Evolutionary conservation across 73 alveolate species (phyloP), one percentile per base, ranked within the genome.

Genomic region (Blepharisma japonicum): DNA sequence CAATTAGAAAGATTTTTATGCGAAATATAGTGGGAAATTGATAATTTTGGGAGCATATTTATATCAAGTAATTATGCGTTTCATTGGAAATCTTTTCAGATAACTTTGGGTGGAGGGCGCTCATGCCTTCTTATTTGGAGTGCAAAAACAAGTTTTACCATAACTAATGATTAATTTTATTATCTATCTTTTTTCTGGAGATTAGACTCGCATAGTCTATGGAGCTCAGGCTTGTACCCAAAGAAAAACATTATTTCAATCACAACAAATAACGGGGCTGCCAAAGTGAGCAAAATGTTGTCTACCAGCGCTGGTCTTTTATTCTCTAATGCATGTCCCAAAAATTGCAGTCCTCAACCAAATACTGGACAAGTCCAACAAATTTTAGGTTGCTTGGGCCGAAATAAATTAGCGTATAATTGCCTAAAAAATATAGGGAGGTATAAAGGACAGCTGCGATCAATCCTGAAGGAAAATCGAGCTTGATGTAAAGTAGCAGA

Each of bases 201-300:
- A 3, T 32, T 32, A 32, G 42, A 32, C 3, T 61, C 47, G 2
- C 14, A 25, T 20, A 61, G 4, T 9, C 23, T 25, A 0, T 61
- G 74, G 2, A 61, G 74, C 18, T 61, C 18, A 20, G 74, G 47
- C 74, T 61, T 61, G 0, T 61, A 61, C 47, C 74, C 74, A 25
- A 61, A 61, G 18, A 61, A 14, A n/a, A 61, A 2, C 39, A 61
- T n/a, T 25, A 71, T 49, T 71, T 81, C 87, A n/a, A 81, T 56
- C 2, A 46, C 72, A 18, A 81, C 87, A 39, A 81, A 81, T 25
- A 45, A 55, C 6, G 87, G 87, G 46, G 87, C 87, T 3, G 79
- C 87, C 6, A 71, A n/a, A 5, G 82, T 74, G 0, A 61, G 21
- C 2, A 54, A 18, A 23, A 81, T 6, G 46, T 81, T 81, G 8